These are phyloP conservation scores for Collariella sp. DNA, from an alignment of 495 filamentous ascomycete genomes.

Conservation along the genomic window DNA sequence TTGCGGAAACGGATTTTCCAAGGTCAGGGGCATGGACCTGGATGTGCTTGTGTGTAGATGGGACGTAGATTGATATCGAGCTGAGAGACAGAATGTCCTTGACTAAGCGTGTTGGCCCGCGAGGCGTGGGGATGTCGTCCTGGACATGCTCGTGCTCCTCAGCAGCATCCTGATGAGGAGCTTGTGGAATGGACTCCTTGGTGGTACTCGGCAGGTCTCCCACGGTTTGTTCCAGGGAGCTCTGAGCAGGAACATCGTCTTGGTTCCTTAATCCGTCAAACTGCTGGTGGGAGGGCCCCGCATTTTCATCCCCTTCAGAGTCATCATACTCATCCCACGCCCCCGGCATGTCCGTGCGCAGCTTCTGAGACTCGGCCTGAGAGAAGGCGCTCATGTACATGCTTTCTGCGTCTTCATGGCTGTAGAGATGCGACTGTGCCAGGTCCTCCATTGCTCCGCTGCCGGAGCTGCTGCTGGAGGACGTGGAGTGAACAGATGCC, in stretches of 20 bases:
- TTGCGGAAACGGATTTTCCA: constrained; percentile 31
- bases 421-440: constrained; percentile 69
- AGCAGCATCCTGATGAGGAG: background rate
- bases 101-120: constrained; percentile 38
- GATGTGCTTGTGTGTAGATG: constrained; percentile 33
- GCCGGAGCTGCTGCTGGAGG: constrained; percentile 19
- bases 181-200: background rate
- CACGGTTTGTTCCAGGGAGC: background rate
- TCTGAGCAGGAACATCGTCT: background rate
- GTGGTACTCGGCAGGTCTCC: background rate
- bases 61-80: constrained; percentile 37
- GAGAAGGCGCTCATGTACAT: constrained; percentile 75
- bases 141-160: constrained; percentile 16
- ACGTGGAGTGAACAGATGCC: constrained; percentile 17
- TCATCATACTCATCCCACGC: constrained; percentile 44
- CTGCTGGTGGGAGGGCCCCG: background rate
- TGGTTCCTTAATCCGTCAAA: background rate
- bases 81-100: constrained; percentile 40
- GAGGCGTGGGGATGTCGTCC: constrained; percentile 37
- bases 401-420: constrained; percentile 86
- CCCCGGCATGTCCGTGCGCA: constrained; percentile 49
- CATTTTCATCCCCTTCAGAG: background rate
- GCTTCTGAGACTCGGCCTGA: constrained; percentile 28
- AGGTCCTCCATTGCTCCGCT: constrained; percentile 39
- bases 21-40: constrained; percentile 21